These are phyloP conservation scores for Fabrea salina DNA, from an alignment of 169 alveolate genomes.

Conservation along the genomic window DNA sequence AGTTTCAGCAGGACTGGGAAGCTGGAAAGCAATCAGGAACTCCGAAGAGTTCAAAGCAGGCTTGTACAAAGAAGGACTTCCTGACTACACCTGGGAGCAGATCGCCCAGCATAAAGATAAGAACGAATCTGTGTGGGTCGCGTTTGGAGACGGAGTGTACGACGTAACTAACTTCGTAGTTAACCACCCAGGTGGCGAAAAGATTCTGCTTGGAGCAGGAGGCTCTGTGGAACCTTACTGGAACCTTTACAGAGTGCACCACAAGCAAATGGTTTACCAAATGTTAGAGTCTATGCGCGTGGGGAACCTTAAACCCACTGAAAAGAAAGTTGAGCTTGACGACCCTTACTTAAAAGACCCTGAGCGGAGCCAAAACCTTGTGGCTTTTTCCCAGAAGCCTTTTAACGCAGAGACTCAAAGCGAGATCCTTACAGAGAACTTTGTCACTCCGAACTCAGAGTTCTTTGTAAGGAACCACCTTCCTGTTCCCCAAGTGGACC, in stretches of 20 bases:
- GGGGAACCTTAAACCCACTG: conserved; percentile 38
- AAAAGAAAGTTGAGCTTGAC: not conserved
- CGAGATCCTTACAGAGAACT: conserved; percentile 38
- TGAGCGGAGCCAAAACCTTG: conserved; percentile 33
- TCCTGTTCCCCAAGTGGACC: conserved; percentile 52
- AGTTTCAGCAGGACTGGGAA: too few relatives aligned
- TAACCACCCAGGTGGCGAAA: conserved; percentile 62
- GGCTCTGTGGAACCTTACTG: conserved; percentile 61
- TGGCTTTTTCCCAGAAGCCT: conserved; percentile 38
- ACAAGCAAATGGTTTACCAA: conserved; percentile 39
- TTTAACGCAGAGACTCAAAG: conserved; percentile 62
- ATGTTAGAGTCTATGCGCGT: conserved; percentile 47
- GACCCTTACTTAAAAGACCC: conserved; percentile 37
- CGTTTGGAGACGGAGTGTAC: conserved; percentile 56
- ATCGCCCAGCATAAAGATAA: conserved; percentile 37
- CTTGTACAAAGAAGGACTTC: conserved; percentile 35
- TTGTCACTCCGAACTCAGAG: conserved; percentile 49
- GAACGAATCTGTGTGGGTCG: conserved; percentile 64
- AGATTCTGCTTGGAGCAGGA: conserved; percentile 56
- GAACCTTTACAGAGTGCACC: conserved; percentile 61
- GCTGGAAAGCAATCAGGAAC: too few relatives aligned
- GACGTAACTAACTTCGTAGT: conserved; percentile 59
- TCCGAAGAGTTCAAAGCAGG: too few relatives aligned
- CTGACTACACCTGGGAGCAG: conserved; percentile 41
- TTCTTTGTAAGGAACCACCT: conserved; percentile 64